These are phyloP conservation scores for Cetraspora pellucida DNA, from an alignment of 192 early-diverging fungal species.

Conservation along the genomic window DNA sequence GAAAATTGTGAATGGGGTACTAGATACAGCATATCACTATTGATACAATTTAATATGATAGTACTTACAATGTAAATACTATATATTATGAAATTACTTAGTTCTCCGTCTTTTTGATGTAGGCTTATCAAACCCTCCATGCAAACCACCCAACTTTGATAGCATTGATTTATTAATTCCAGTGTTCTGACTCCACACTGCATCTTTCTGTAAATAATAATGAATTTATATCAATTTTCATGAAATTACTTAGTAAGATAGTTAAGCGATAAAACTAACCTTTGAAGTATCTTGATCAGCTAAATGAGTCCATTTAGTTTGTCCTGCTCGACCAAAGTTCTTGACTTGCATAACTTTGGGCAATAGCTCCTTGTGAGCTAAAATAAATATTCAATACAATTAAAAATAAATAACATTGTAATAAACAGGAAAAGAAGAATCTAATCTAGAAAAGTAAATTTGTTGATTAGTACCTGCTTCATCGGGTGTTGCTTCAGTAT, in stretches of 20 bases:
- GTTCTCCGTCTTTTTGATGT: conserved; percentile 25
- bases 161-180: conserved; percentile 7
- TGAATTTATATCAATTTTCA: no score
- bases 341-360: conserved; percentile 90
- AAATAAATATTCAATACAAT: no score
- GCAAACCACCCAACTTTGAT: conserved; percentile 28
- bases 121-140: conserved; percentile 30
- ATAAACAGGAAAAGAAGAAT: no score
- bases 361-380: conserved; percentile 65
- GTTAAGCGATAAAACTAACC: background rate
- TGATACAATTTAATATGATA: background rate
- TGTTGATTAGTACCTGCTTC: conserved; percentile 40
- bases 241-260: background rate
- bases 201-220: conserved; percentile 21
- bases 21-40: no score
- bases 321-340: conserved; percentile 83
- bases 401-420: no score
- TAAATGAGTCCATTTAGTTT: conserved; percentile 89
- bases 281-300: conserved; percentile 79
- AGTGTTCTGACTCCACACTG: conserved; percentile 13
- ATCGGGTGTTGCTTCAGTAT: conserved; percentile 71
- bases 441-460: no score
- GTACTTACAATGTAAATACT: background rate
- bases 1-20: no score
- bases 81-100: background rate